Evolutionary conservation across 176 grass and related monocot genomes (phyloP), one percentile per base, ranked within the genome.

Genomic region (Alopecurus myosuroides): DNA sequence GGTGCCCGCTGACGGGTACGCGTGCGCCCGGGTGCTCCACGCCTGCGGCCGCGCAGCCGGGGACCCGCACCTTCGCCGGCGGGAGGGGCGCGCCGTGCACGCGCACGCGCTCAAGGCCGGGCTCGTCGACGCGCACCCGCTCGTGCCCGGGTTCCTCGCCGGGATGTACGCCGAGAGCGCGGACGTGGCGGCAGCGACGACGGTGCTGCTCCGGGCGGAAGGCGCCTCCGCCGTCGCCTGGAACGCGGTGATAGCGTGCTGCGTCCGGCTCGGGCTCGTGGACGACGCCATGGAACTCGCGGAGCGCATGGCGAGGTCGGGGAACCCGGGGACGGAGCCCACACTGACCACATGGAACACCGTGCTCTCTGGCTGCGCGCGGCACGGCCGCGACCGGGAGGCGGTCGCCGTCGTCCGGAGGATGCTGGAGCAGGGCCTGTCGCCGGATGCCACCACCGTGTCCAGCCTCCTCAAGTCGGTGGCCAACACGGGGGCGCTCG

Each of bases 91-190:
- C 74, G 84, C 78, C 25, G 78, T 97, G 25, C 94, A 97, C 74
- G 86, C 79, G 31, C 70, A 86, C 44, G 85, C 70, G 14, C 51
- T 88, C 37, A 93, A 79, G 84, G 74, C 79, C 3, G 79, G 82
- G 2, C 29, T 79, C 65, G 29, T 84, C 71, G 73, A 33, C 51
- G 61, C 63, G 37, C 76, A 85, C 75, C 67, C 66, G 58, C 71
- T 91, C 65, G 84, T 96, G 2, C 88, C 86, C 23, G 88, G 90
- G 14, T 93, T 2, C 40, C 40, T 80, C 31, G 15, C 92, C 49
- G 89, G 85, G 13, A 97, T 97, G 92, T 97, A 97, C 85, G 91
- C 94, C n/a, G 92, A 92, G 89, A 88, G 90, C 70, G 86, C 88
- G 7, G 51, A 82, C 26, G 79, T 92, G 31, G 80, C 49, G 12